Base-by-base conservation (phyloP, 2,329 filamentous ascomycete species). In the Trichoderma harzianum region DNA sequence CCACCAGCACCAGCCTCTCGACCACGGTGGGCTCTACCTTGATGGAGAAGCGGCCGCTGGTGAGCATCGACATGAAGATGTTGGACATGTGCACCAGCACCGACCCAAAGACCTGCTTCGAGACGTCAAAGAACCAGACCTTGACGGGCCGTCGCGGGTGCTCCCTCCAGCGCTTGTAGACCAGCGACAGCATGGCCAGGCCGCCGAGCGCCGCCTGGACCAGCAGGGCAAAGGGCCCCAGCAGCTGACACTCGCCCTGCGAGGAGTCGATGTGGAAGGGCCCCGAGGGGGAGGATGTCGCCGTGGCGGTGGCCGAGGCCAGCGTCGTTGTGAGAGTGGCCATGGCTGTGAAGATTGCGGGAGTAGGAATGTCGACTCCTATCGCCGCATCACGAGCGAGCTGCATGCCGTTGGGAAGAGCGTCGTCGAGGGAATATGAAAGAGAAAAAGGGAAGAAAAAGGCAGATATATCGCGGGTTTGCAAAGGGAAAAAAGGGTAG, bases 91-190 rank as follows among this genome's bases (percentile, higher is more conserved):
- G 96, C 39, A 98, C 90, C 80, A 99, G 87, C 60, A 94, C 91
- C 34, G 94, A 97, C 26, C 96, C 96, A 78, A 98, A 93, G 69
- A 99, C 94, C 85, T 99, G 96, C 85, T 99, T 99, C 36, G 94
- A 97, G 28, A 91, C 96, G 79, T 99, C 96, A 81, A 98, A 99
- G 81, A 93, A 95, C 95, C 96, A 99, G 75, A 99, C 94, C 86
- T 97, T 97, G 78, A 98, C 79, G 1, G 95, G 95, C 70, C 96
- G 89, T 80, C 98, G 95, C 1, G 96, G 95, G 71, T 93, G 88
- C 83, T 99, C 96, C 75, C 93, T 89, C 90, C 92, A 97, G 76
- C 96, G 89, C 85, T 99, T 99, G 85, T 90, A 97, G 8, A 98
- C 95, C 63, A 99, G 87, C 1, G 94, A 93, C 69, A 95, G 85